Base-by-base conservation (phyloP, 2,329 filamentous ascomycete genomes). In the Scedosporium boydii region DNA sequence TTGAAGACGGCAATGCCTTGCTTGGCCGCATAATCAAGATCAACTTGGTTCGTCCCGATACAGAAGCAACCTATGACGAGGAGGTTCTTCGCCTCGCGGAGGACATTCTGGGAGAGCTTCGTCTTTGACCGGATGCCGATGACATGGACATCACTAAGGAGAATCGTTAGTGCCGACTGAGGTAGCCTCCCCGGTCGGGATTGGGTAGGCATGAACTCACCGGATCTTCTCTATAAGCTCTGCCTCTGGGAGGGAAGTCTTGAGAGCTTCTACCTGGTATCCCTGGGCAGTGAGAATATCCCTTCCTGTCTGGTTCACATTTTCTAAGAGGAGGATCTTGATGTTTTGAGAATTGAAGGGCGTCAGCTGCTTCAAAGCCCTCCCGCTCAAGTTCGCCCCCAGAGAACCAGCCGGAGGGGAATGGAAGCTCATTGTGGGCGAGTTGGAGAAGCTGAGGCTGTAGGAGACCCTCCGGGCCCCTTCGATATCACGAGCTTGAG, bases 41-140 rank as follows among this genome's bases (percentile, higher is more conserved):
- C 88, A 67, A 96, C 92, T 75, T 96, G 92, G 78, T 96, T 98
- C 63, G 95, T 99, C 67, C 95, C 95, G 70, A 99, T 99, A 76
- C 95, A 99, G 83, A 99, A 99, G 80, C 95, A 99, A 65, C 95
- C 95, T 69, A 98, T 86, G 65, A 97, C 95, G 64, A 98, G 89
- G 61, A 99, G 83, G 74, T 97, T 96, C 79, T 93, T 96, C 62
- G 95, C 95, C 74, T 96, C 88, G 63, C 85, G 83, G 65, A 99
- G 83, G 29, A 99, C 90, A 70, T 87, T 88, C 66, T 89, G 87
- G 7, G 87, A 93, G 72, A 99, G 84, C 79, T 95, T 96, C 41
- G 95, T 99, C 81, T 99, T 99, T 64, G 93, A 98, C 67, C 95
- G 90, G 70, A 99, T 98, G 67, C 95, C 95, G 73, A 99, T 95